Conservation (phyloP, 1,284 basidiomycete species). For the Singerocomus rubriflavus region DNA sequence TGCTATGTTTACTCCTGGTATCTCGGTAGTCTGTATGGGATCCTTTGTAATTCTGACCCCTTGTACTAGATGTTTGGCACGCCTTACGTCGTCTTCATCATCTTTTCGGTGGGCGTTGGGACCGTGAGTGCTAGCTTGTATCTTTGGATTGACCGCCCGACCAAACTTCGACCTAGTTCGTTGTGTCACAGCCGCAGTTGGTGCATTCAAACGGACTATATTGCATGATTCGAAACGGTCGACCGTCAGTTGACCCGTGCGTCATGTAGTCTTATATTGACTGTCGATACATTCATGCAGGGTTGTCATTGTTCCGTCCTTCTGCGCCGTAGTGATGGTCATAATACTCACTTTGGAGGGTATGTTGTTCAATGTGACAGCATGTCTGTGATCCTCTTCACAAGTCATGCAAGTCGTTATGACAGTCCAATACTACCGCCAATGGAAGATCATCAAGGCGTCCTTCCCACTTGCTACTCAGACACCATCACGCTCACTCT, state of each 20-base stretch:
- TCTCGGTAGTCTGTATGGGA: slow-evolving; percentile 2
- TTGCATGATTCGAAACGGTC: slow-evolving; percentile 39
- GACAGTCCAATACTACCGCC: slow-evolving; percentile 35
- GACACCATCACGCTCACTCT: slow-evolving; percentile 33
- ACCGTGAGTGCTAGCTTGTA: slow-evolving; percentile 20
- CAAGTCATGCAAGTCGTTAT: slow-evolving; percentile 33
- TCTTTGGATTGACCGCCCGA: slow-evolving; percentile 5
- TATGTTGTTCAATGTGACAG: slow-evolving; percentile 18
- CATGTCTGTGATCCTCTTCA: slow-evolving; percentile 2
- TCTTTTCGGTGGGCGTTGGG: slow-evolving; percentile 27
- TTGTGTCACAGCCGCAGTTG: slow-evolving; percentile 30
- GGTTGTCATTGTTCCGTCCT: slow-evolving; percentile 38
- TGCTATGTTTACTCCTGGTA: slow-evolving; percentile 20
- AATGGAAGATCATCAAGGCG: slow-evolving; percentile 34
- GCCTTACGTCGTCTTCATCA: slow-evolving; percentile 38
- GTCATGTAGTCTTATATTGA: slow-evolving; percentile 11
- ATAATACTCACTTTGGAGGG: slow-evolving; percentile 47
- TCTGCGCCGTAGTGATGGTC: slow-evolving; percentile 41
- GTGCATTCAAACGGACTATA: slow-evolving; percentile 47
- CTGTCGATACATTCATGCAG: slow-evolving; percentile 15
- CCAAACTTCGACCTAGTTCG: slow-evolving; percentile 33
- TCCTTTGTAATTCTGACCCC: slow-evolving; percentile 14
- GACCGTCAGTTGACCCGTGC: slow-evolving; percentile 37
- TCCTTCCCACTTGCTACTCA: slow-evolving; percentile 43
- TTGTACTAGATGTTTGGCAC: slow-evolving; percentile 35